Conservation (phyloP, 306 rosid genomes). For the Trifolium dubium region DNA sequence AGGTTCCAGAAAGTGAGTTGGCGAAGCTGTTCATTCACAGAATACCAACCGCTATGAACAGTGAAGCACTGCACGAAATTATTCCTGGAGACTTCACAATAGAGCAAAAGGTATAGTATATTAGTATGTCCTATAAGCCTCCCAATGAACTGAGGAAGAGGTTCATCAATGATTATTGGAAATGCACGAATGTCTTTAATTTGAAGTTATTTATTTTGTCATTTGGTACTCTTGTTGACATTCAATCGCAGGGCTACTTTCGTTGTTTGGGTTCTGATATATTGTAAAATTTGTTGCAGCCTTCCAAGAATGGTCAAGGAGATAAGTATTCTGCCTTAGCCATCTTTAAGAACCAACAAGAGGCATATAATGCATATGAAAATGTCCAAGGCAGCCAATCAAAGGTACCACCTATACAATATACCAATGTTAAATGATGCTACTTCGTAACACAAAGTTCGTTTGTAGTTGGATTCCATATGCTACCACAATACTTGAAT, state of each 20-base stretch:
- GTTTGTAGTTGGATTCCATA: constrained; percentile 9
- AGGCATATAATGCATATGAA: constrained; percentile 67
- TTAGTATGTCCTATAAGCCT: constrained; percentile 29
- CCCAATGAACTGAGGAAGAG: constrained; percentile 4
- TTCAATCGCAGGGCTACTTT: constrained; percentile 19
- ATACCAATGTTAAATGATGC: constrained; percentile 10
- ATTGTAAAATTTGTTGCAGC: constrained; percentile 54
- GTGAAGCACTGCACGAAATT: constrained; percentile 53
- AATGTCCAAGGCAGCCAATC: constrained; percentile 51
- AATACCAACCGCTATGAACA: constrained; percentile 58
- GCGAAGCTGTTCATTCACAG: constrained; percentile 71
- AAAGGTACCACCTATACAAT: constrained; percentile 51
- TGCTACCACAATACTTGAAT: background rate
- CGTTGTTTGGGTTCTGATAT: constrained; percentile 26
- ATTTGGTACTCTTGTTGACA: constrained; percentile 29
- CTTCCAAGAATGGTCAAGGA: constrained; percentile 52
- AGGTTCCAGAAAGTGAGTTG: constrained; percentile 60
- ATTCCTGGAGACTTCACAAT: constrained; percentile 64
- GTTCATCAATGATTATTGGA: constrained; percentile 26
- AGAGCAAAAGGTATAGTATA: constrained; percentile 64
- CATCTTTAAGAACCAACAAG: constrained; percentile 59
- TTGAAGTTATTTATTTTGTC: constrained; percentile 24
- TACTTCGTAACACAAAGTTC: too few relatives aligned
- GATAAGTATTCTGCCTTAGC: constrained; percentile 61
- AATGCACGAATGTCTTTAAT: constrained; percentile 2